Evolutionary conservation across 2,329 filamentous ascomycete species (phyloP), one percentile per base, ranked within the genome.

Genomic region (Colletotrichum sansevieriae): DNA sequence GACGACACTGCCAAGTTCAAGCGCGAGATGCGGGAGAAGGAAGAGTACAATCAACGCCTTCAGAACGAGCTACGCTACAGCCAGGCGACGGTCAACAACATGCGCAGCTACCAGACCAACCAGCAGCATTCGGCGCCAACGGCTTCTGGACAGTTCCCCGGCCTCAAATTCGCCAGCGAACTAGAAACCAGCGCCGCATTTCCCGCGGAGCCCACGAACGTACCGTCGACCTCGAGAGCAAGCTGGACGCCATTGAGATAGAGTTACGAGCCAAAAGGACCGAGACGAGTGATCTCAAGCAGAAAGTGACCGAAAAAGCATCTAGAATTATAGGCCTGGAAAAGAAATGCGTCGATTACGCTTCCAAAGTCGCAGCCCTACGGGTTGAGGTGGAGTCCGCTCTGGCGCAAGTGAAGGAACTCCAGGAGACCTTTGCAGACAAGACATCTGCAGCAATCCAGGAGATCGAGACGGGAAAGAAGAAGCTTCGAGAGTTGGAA

Each of bases 201-300:
- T 44, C 39, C 13, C 22, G 37, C 35, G 20, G 35, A 18, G 55
- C 63, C 2, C 55, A 54, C 3, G 37, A 60, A 55, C 55, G 25
- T 7, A 33, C 55, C 0, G 18, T 3, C 9, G 63, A 65, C 18
- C 44, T 60, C 6, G 44, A 46, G 25, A 65, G 55, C 44, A 65
- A 65, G 46, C 20, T 65, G 4, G 29, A 59, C 3, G 55, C 54
- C 3, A 44, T 44, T 29, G 25, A 52, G 3, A 8, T 41, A 6
- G 46, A 13, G n/a, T 54, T 47, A 37, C 7, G 25, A 0, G 54
- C 20, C 1, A 64, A 58, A 35, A 44, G 8, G 2, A 4, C 2
- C 4, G 44, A 64, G 18, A 13, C 41, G 22, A 13, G 4, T 7
- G 22, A 9, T 11, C 7, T 39, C 7, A 37, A 63, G 22, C 44